phyloP scores from a whole-genome alignment of 2,329 filamentous ascomycete genomes.

The Neurospora crassa region DNA sequence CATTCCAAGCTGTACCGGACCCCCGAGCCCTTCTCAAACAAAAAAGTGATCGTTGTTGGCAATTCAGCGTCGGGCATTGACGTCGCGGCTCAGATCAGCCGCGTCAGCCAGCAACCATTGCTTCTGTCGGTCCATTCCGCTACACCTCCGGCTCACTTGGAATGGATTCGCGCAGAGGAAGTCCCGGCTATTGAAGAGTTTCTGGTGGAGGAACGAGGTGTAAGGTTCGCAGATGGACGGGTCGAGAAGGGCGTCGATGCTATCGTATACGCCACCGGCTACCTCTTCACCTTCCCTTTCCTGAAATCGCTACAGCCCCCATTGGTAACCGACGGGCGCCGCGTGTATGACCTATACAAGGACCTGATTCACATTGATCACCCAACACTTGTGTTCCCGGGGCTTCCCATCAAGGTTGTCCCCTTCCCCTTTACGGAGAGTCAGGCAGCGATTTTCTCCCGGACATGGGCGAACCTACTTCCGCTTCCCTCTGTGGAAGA shows the following conservation, averaged over 20 bases:
- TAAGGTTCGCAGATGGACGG: conserved; percentile 55
- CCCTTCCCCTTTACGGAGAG: conserved; percentile 75
- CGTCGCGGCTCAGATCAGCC: conserved; percentile 66
- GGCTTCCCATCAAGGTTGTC: conserved; percentile 73
- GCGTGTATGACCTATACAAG: conserved; percentile 64
- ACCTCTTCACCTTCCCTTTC: conserved; percentile 78
- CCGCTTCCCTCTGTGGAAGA: conserved; percentile 49
- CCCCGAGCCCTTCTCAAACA: conserved; percentile 50
- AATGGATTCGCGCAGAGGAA: conserved; percentile 38
- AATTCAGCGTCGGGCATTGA: conserved; percentile 79
- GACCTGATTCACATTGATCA: conserved; percentile 69
- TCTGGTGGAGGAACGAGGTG: conserved; percentile 41
- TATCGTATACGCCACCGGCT: conserved; percentile 82
- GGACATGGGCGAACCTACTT: conserved; percentile 66
- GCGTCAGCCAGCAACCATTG: conserved; percentile 48
- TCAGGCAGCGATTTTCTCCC: conserved; percentile 67
- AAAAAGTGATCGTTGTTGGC: conserved; percentile 76
- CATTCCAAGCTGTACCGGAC: conserved; percentile 76
- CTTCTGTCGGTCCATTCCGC: conserved; percentile 53
- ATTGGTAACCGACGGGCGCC: conserved; percentile 57
- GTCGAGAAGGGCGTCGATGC: conserved; percentile 61
- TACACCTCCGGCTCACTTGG: conserved; percentile 35
- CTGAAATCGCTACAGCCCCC: conserved; percentile 35
- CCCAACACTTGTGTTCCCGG: conserved; percentile 70
- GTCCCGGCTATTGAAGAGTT: conserved; percentile 50